phyloP scores from a whole-genome alignment of 441 rosid species.

The Pelargonium myrrhifolium region DNA sequence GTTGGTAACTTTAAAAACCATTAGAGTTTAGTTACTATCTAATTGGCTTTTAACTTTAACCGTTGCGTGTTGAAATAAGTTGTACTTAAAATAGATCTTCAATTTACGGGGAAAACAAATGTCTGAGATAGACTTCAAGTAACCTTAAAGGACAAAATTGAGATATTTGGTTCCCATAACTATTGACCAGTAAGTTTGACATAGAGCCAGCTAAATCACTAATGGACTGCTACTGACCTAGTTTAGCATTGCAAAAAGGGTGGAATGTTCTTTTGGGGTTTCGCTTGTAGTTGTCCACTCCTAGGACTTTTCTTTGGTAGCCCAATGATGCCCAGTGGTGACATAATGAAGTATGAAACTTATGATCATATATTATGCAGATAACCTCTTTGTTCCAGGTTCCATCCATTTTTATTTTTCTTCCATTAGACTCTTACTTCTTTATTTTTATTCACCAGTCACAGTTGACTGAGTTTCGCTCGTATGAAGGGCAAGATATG shows the following conservation, averaged over 20 bases:
- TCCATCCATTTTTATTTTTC: background rate
- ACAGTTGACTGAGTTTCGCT: slow-evolving; percentile 68
- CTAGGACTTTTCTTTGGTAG: background rate
- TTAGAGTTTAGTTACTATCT: background rate
- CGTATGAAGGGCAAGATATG: slow-evolving; percentile 93
- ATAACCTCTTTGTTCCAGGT: background rate
- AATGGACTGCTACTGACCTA: background rate
- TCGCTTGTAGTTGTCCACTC: background rate
- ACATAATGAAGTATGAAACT: background rate
- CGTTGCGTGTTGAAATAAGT: background rate
- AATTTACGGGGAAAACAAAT: background rate
- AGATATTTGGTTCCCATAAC: background rate
- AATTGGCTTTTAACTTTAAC: background rate
- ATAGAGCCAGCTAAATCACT: background rate
- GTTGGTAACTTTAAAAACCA: background rate
- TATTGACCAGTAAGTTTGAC: background rate
- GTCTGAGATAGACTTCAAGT: background rate
- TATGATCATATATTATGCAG: background rate
- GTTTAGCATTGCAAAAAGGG: background rate
- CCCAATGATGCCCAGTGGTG: background rate
- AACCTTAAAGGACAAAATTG: background rate
- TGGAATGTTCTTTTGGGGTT: background rate
- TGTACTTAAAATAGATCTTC: background rate
- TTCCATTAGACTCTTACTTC: background rate
- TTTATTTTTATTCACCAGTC: slow-evolving; percentile 31